These are phyloP conservation scores for Phytopythium mirpurense DNA, from an alignment of 352 stramenopile species.

Conservation along the genomic window DNA sequence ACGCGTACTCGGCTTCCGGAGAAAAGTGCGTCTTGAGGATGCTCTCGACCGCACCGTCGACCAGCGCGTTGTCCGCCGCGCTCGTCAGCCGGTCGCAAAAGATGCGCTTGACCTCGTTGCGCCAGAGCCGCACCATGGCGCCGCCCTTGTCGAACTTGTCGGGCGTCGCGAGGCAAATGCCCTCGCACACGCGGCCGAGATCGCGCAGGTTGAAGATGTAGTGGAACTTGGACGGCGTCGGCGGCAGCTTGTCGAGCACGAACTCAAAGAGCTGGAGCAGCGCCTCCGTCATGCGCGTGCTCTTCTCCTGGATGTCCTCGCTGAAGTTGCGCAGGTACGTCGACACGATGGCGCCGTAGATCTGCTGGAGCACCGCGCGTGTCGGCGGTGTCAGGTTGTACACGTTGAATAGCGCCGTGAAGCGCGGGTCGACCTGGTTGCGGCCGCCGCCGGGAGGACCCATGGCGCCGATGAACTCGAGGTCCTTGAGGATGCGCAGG, in stretches of 20 bases:
- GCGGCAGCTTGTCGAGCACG: slow-evolving; percentile 88
- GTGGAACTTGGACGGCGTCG: slow-evolving; percentile 94
- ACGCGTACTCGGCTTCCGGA: slow-evolving; percentile 53
- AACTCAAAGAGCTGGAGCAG: slow-evolving; percentile 90
- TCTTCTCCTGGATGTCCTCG: slow-evolving; percentile 77
- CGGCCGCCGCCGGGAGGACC: slow-evolving; percentile 91
- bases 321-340: slow-evolving; percentile 88
- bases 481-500: slow-evolving; percentile 90
- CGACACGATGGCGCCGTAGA: slow-evolving; percentile 92
- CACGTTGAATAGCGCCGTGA: slow-evolving; percentile 94
- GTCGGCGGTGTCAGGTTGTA: slow-evolving; percentile 94
- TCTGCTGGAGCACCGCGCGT: slow-evolving; percentile 87
- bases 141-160: slow-evolving; percentile 77
- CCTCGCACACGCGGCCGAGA: slow-evolving; percentile 92
- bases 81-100: slow-evolving; percentile 93
- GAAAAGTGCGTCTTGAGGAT: slow-evolving; percentile 76
- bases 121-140: slow-evolving; percentile 88
- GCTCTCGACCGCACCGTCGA: slow-evolving; percentile 68
- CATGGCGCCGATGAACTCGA: slow-evolving; percentile 94
- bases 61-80: slow-evolving; percentile 76
- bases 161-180: slow-evolving; percentile 90
- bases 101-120: slow-evolving; percentile 91
- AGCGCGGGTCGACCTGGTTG: slow-evolving; percentile 93
- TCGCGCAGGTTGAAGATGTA: slow-evolving; percentile 98
- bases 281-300: slow-evolving; percentile 77